These are phyloP conservation scores for Salvia hispanica DNA, from an alignment of 257 asterid species.

Conservation along the genomic window DNA sequence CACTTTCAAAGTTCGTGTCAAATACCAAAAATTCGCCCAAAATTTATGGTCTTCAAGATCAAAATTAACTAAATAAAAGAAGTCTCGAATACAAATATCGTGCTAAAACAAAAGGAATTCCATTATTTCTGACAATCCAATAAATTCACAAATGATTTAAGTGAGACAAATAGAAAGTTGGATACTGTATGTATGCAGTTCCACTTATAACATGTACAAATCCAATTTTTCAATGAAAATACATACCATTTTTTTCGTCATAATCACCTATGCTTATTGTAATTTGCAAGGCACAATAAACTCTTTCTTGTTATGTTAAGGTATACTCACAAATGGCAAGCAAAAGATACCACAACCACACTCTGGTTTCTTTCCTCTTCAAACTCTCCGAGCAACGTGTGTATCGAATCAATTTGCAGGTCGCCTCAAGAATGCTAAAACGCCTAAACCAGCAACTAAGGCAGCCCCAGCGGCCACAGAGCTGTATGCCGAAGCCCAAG, in stretches of 20 bases:
- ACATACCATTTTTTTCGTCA: constrained; percentile 9
- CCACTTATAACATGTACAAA: too few relatives aligned
- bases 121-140: neutral
- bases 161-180: constrained; percentile 12
- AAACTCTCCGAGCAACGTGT: constrained; percentile 12
- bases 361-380: constrained; percentile 9
- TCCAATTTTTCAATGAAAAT: neutral
- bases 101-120: neutral
- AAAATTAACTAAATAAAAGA: neutral
- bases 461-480: constrained; percentile 97
- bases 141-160: neutral
- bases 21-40: too few relatives aligned
- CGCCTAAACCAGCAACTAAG: constrained; percentile 79
- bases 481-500: constrained; percentile 95
- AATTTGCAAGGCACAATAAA: neutral
- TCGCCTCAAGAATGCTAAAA: constrained; percentile 74
- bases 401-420: constrained; percentile 38
- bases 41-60: too few relatives aligned
- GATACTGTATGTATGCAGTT: too few relatives aligned
- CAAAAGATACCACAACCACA: constrained; percentile 6
- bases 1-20: too few relatives aligned
- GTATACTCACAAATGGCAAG: neutral
- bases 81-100: neutral
- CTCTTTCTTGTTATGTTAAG: constrained; percentile 4
- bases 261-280: constrained; percentile 30